Base-by-base conservation (phyloP, 1,284 basidiomycete genomes). In the Takashimella koratensis region DNA sequence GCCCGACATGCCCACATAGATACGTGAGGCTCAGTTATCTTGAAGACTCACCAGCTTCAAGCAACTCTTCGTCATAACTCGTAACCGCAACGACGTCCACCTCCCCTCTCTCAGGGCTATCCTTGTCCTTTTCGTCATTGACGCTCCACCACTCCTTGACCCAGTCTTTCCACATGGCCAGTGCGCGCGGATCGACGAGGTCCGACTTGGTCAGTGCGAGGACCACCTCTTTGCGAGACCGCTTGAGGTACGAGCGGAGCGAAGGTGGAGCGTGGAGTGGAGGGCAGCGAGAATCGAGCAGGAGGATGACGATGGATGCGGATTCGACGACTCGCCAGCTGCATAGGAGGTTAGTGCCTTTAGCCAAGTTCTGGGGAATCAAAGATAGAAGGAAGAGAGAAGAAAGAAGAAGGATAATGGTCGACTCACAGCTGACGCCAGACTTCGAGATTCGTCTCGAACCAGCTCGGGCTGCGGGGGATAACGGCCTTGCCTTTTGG, bases 291-390 rank as follows among this genome's bases (percentile, higher is more conserved):
- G 88, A 86, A 73, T 96, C 91, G 23, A 93, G 80, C 10, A 95
- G 82, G 48, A 94, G 81, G 51, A 94, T 83, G 11, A 95, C 77
- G 62, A 94, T 87, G 57, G 90, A 83, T 1, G 88, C 89, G 26
- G 89, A 84, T 71, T 93, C 90, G 4, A 84, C 84, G 6, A 92
- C 90, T 27, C 90, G 83, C 90, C 90, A 93, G 63, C 88, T 90
- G 60, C 21, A 47, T 22, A 22, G 4, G 25, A 58, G 45, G 22
- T 52, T 43, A 26, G n/a, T n/a, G n/a, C n/a, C n/a, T n/a, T 20
- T 48, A n/a, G n/a, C n/a, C n/a, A n/a, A 22, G 27, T 42, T 19
- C 8, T 2, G 12, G 30, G 8, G 26, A 25, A 41, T 44, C 23
- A 20, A 8, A 19, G 24, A 40, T 13, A 43, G 42, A 46, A 23